phyloP scores from a whole-genome alignment of 345 rosid genomes.

The Garcia nutans region DNA sequence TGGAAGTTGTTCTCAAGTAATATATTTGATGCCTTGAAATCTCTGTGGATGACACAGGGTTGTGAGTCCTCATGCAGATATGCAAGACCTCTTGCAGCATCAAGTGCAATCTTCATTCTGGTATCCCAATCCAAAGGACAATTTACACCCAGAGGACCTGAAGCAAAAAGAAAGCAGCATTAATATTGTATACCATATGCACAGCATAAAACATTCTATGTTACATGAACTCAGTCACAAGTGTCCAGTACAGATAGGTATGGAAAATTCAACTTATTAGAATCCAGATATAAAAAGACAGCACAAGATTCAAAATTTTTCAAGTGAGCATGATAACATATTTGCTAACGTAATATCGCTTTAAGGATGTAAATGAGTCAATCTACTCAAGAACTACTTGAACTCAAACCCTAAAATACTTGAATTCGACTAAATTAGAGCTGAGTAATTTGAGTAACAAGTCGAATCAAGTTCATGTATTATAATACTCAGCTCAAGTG shows the following conservation, averaged over 20 bases:
- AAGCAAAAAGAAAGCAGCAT: constrained; percentile 28
- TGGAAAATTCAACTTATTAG: neutral
- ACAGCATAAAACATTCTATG: neutral
- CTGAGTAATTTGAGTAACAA: no score
- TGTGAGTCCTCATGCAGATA: constrained; percentile 98
- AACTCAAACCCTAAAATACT: no score
- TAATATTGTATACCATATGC: neutral
- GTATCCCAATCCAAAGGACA: constrained; percentile 98
- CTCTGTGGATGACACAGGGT: constrained; percentile 96
- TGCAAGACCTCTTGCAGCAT: constrained; percentile 98
- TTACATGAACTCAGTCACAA: neutral
- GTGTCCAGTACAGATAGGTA: neutral
- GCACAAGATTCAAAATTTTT: neutral
- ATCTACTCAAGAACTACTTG: no score
- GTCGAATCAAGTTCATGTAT: no score
- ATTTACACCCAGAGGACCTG: constrained; percentile 87
- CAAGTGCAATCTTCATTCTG: constrained; percentile 98
- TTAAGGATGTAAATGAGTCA: no score
- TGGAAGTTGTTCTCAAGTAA: constrained; percentile 90
- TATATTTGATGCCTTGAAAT: constrained; percentile 96
- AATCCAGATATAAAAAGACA: neutral
- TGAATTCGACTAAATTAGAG: no score
- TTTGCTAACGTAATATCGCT: neutral
- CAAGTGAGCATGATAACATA: neutral
- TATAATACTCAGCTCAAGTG: no score